A percentile compares a stretch with the other conserved stretches of the same genome.
Conservation (phyloP, 257 asterid genomes). For the Gentiana dahurica region DNA sequence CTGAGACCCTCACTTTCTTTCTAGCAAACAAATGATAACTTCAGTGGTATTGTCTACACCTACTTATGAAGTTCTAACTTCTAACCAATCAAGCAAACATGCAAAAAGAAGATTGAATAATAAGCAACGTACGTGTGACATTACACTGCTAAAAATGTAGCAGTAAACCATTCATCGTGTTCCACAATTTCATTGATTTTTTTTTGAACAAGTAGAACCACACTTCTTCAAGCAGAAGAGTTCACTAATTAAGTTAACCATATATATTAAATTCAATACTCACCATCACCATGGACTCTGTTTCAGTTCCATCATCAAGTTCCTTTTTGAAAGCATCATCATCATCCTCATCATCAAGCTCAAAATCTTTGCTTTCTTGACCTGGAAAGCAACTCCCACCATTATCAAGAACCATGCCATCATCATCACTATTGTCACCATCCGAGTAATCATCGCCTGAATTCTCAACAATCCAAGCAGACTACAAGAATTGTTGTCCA, state of each 20-base stretch:
- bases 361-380: constrained; percentile 34
- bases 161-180: no score
- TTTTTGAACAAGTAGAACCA: no score
- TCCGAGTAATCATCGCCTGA: constrained; percentile 55
- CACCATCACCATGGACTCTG: constrained; percentile 80
- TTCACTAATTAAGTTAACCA: neutral
- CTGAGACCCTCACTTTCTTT: no score
- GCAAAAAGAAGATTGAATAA: no score
- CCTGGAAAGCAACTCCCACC: constrained; percentile 30
- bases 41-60: no score
- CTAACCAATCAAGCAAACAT: no score
- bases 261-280: constrained; percentile 9
- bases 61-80: no score
- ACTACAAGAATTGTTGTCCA: constrained; percentile 36
- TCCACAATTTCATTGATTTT: no score
- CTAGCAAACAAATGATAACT: no score
- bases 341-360: constrained; percentile 58
- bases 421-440: constrained; percentile 58
- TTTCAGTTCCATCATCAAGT: constrained; percentile 78
- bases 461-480: constrained; percentile 93
- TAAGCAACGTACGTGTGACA: no score
- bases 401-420: constrained; percentile 77
- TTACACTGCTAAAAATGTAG: no score
- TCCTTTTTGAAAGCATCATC: constrained; percentile 59
- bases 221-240: neutral